phyloP scores from a whole-genome alignment of 73 alveolate species.

The Paramecium octaurelia region DNA sequence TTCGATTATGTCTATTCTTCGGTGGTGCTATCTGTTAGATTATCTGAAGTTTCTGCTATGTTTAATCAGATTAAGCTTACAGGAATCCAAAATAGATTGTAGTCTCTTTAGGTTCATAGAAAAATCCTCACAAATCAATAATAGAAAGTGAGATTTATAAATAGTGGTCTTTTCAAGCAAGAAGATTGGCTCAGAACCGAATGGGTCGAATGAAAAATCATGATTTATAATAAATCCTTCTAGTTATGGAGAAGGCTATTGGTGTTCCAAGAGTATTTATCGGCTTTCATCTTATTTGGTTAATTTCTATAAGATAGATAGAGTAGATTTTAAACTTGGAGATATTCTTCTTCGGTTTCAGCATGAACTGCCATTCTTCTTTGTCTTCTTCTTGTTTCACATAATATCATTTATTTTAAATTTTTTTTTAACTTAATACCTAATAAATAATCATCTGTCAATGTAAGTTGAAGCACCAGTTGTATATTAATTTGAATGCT shows the following conservation, averaged over 20 bases:
- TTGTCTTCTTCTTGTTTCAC: background rate
- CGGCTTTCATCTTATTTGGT: background rate
- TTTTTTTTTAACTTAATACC: background rate
- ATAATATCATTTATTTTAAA: conserved; percentile 3
- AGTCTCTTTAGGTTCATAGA: background rate
- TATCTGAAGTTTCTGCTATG: background rate
- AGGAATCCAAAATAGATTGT: background rate
- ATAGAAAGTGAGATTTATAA: background rate
- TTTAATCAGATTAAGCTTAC: background rate
- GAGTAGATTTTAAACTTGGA: background rate
- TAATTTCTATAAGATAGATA: background rate
- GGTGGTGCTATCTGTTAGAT: background rate
- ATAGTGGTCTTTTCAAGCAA: background rate
- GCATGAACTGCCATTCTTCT: background rate
- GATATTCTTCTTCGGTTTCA: background rate
- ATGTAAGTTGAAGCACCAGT: conserved; percentile 10
- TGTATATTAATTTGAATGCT: background rate
- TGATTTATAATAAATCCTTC: background rate
- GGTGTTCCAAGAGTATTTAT: background rate
- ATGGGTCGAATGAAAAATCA: background rate
- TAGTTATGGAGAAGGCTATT: background rate
- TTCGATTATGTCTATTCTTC: background rate
- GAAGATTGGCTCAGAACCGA: conserved; percentile 9
- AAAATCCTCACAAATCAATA: background rate
- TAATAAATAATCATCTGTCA: background rate